Conservation (phyloP, 805 yeast species). For the Candida patagonica region DNA sequence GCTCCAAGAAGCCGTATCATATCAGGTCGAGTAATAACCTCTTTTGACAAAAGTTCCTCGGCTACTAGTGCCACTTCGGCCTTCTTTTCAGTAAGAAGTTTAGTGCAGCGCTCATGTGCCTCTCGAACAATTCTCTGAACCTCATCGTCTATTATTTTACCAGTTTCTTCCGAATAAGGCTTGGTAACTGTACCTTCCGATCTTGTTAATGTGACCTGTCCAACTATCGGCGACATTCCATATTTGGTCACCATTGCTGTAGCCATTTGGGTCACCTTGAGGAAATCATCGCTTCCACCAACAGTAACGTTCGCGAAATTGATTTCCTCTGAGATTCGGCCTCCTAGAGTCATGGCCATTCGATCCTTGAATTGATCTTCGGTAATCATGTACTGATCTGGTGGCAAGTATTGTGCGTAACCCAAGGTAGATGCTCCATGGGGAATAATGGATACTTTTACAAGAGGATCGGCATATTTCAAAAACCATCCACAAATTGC, state of each 20-base stretch:
- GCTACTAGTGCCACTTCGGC: constrained; percentile 64
- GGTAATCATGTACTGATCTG: constrained; percentile 72
- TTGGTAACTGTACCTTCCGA: constrained; percentile 33
- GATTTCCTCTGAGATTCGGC: constrained; percentile 83
- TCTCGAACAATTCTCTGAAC: constrained; percentile 58
- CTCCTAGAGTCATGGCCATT: constrained; percentile 93
- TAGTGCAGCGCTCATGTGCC: constrained; percentile 51
- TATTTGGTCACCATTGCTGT: constrained; percentile 78
- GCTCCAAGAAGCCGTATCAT: constrained; percentile 69
- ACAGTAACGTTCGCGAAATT: constrained; percentile 82
- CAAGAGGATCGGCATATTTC: constrained; percentile 78
- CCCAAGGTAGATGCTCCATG: constrained; percentile 93
- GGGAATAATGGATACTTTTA: constrained; percentile 90
- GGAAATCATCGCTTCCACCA: constrained; percentile 90
- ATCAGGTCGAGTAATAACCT: constrained; percentile 73
- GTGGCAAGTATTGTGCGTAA: constrained; percentile 91
- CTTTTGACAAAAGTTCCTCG: constrained; percentile 58
- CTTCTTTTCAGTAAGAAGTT: constrained; percentile 47
- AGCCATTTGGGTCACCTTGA: constrained; percentile 83
- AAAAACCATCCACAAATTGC: constrained; percentile 94
- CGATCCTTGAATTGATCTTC: constrained; percentile 70
- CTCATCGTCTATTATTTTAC: constrained; percentile 57
- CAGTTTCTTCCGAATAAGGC: constrained; percentile 68
- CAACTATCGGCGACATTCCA: constrained; percentile 82
- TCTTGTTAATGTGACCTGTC: constrained; percentile 48